Conservation (phyloP, 2,329 filamentous ascomycete genomes). For the Aspergillus costaricaensis region DNA sequence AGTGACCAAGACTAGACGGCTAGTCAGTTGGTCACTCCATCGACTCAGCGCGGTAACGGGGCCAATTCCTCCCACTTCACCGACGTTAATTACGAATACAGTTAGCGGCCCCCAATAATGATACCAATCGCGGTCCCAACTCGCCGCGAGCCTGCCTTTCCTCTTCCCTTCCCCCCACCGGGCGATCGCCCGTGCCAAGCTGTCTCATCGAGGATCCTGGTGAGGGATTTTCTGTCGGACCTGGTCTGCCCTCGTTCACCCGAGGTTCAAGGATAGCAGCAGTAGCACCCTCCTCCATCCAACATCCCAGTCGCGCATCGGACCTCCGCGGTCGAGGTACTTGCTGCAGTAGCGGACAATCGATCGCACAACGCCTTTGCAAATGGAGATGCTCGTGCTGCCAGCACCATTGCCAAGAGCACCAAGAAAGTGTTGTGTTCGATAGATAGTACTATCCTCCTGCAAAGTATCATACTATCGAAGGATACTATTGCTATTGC, state of each 20-base stretch:
- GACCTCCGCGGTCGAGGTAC: constrained; percentile 1
- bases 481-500: no score
- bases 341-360: neutral
- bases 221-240: constrained; percentile 36
- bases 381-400: no score
- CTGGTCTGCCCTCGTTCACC: neutral
- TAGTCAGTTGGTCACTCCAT: constrained; percentile 13
- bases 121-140: neutral
- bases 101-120: constrained; percentile 8
- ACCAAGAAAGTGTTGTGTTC: no score
- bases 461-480: no score
- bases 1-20: constrained; percentile 22
- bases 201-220: constrained; percentile 34
- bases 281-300: neutral
- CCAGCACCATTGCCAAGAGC: neutral
- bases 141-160: neutral
- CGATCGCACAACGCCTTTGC: neutral
- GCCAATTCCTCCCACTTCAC: constrained; percentile 6
- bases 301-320: neutral
- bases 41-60: constrained; percentile 8
- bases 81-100: constrained; percentile 12
- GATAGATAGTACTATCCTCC: no score
- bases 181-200: constrained; percentile 37
- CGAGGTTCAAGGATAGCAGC: neutral
- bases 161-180: constrained; percentile 21